Percentiles rank a stretch among this genome's conserved stretches.
Evolutionary conservation across 1,284 basidiomycete genomes (phyloP).

Genomic region (Ganoderma multipileum): DNA sequence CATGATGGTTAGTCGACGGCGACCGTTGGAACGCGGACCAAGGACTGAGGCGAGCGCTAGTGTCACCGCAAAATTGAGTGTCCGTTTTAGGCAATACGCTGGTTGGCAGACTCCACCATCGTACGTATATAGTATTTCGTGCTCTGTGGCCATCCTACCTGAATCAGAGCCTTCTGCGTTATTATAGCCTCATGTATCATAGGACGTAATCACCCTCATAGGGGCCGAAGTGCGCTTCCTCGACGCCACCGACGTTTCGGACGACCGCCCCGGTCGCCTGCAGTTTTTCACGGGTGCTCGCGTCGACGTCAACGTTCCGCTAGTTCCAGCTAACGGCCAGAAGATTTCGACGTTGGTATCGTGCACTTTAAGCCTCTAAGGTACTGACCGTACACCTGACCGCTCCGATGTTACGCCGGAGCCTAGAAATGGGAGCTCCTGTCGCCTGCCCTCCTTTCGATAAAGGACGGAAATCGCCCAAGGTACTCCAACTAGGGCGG

Average conservation of each 20-base stretch:
- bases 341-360: conserved; percentile 1
- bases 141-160: neutral
- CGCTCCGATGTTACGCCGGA: conserved; percentile 31
- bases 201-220: neutral
- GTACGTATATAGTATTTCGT: neutral
- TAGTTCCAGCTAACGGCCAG: neutral
- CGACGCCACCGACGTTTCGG: neutral
- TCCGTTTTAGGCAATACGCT: conserved; percentile 10
- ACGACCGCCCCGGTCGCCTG: neutral
- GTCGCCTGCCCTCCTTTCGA: neutral
- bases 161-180: neutral
- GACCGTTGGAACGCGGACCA: neutral
- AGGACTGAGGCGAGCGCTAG: neutral
- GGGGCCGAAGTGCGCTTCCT: neutral
- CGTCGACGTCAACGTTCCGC: neutral
- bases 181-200: too few species aligned
- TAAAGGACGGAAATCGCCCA: neutral
- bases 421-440: neutral
- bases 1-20: conserved; percentile 51
- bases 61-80: conserved; percentile 2
- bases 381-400: conserved; percentile 31
- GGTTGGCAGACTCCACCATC: neutral
- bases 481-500: neutral
- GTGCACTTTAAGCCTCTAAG: conserved; percentile 8
- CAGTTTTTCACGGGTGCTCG: neutral